These are phyloP conservation scores for Pythium sp. DNA, from an alignment of 352 stramenopile species.

Conservation along the genomic window DNA sequence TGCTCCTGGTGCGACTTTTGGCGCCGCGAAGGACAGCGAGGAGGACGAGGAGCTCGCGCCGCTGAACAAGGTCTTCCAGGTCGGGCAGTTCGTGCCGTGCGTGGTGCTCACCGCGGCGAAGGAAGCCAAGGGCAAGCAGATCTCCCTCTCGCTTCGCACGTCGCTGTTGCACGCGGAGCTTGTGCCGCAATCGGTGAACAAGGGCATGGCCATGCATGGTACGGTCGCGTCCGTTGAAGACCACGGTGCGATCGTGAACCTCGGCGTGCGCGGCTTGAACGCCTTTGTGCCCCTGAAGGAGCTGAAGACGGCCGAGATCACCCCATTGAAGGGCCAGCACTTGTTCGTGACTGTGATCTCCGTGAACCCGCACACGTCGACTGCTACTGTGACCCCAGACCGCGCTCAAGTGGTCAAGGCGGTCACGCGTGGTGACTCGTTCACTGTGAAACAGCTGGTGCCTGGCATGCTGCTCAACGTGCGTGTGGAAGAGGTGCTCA, in stretches of 20 bases:
- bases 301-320: conserved; percentile 36
- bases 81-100: conserved; percentile 85
- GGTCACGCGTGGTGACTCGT: conserved; percentile 79
- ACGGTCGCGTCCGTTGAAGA: conserved; percentile 91
- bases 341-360: conserved; percentile 62
- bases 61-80: conserved; percentile 59
- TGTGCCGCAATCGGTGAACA: conserved; percentile 47
- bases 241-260: conserved; percentile 92
- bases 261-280: conserved; percentile 78
- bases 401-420: conserved; percentile 67
- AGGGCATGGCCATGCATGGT: conserved; percentile 79
- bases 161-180: conserved; percentile 85
- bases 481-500: conserved; percentile 87
- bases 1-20: conserved; percentile 7
- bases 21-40: conserved; percentile 4
- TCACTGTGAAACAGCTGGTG: conserved; percentile 86
- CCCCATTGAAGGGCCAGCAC: conserved; percentile 56
- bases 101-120: conserved; percentile 77
- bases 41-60: conserved; percentile 35
- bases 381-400: conserved; percentile 62
- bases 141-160: conserved; percentile 89
- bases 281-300: conserved; percentile 79
- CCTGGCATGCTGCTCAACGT: conserved; percentile 93
- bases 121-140: conserved; percentile 77
- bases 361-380: conserved; percentile 80